Evolutionary conservation across 805 yeast genomes (phyloP).

Genomic region (Wickerhamiella musiphila): DNA sequence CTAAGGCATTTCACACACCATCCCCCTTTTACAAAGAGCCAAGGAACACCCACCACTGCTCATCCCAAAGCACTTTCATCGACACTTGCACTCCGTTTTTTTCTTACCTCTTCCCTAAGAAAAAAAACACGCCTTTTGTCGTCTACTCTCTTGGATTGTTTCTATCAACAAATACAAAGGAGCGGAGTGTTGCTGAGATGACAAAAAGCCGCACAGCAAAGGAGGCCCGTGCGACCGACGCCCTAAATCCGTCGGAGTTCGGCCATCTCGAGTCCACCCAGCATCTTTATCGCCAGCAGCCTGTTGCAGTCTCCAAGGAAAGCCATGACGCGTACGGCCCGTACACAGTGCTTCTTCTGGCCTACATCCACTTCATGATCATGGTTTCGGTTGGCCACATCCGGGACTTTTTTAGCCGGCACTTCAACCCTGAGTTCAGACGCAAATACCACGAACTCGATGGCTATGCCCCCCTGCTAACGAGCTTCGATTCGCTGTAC

Average conservation of each 20-base stretch:
- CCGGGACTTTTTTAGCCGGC: constrained; percentile 72
- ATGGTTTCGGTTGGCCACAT: constrained; percentile 79
- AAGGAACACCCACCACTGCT: too few relatives aligned
- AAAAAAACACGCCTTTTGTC: too few relatives aligned
- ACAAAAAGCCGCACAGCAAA: too few relatives aligned
- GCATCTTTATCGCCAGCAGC: constrained; percentile 44
- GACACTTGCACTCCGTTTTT: too few relatives aligned
- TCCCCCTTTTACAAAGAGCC: too few relatives aligned
- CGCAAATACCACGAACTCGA: constrained; percentile 53
- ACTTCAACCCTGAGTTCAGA: constrained; percentile 49
- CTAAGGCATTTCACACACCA: too few relatives aligned
- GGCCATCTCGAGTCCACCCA: constrained; percentile 53
- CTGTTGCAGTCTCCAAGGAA: constrained; percentile 21
- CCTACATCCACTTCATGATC: constrained; percentile 71
- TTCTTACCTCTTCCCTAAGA: too few relatives aligned
- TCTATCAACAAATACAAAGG: too few relatives aligned
- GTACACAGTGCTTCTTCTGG: constrained; percentile 55
- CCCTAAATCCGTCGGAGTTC: constrained; percentile 30
- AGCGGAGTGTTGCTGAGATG: too few relatives aligned
- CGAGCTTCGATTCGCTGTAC: constrained; percentile 85
- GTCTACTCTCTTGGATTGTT: too few relatives aligned
- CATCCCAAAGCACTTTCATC: too few relatives aligned
- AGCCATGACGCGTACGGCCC: constrained; percentile 74
- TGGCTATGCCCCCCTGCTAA: constrained; percentile 92
- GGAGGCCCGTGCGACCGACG: constrained; percentile 1